These are phyloP conservation scores for Fusarium sp. DNA, from an alignment of 2,329 filamentous ascomycete species.

Conservation along the genomic window DNA sequence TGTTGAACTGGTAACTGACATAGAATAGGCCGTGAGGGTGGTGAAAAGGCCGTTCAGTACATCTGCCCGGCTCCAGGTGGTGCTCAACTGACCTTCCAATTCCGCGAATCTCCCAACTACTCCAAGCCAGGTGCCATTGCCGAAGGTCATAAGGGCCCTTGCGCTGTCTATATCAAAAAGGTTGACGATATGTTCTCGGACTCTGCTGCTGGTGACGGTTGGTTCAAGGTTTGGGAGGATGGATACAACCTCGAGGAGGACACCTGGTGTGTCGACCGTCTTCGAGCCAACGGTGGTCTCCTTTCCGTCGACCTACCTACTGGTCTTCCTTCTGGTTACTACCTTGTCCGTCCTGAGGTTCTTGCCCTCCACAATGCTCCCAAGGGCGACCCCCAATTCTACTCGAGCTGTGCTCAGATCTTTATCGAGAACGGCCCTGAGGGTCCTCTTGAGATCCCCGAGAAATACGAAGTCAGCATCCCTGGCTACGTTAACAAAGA, in stretches of 20 bases:
- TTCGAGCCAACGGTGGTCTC: slow-evolving; percentile 75
- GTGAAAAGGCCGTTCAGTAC: slow-evolving; percentile 62
- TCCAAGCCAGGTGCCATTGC: slow-evolving; percentile 71
- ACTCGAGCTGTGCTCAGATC: slow-evolving; percentile 80
- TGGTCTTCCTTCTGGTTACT: slow-evolving; percentile 75
- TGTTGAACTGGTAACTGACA: neutral
- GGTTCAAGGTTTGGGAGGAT: slow-evolving; percentile 85
- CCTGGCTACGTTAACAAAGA: slow-evolving; percentile 73
- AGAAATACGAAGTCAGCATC: slow-evolving; percentile 70
- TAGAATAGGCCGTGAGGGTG: slow-evolving; percentile 54
- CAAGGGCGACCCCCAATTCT: slow-evolving; percentile 78
- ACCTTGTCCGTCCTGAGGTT: slow-evolving; percentile 80
- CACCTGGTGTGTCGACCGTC: slow-evolving; percentile 79
- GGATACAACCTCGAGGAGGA: slow-evolving; percentile 70
- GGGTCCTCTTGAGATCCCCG: slow-evolving; percentile 64
- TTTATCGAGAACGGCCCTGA: slow-evolving; percentile 67
- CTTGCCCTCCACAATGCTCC: slow-evolving; percentile 77
- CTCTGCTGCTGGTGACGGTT: slow-evolving; percentile 74
- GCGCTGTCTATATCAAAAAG: slow-evolving; percentile 81
- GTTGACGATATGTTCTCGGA: slow-evolving; percentile 69
- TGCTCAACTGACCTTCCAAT: slow-evolving; percentile 75
- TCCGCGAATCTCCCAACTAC: slow-evolving; percentile 72
- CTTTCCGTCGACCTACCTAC: slow-evolving; percentile 74
- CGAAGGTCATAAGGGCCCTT: slow-evolving; percentile 75
- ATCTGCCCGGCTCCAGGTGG: slow-evolving; percentile 67